Evolutionary conservation across 1,139 yeast species (phyloP).

Genomic region (Pichia sp.): DNA sequence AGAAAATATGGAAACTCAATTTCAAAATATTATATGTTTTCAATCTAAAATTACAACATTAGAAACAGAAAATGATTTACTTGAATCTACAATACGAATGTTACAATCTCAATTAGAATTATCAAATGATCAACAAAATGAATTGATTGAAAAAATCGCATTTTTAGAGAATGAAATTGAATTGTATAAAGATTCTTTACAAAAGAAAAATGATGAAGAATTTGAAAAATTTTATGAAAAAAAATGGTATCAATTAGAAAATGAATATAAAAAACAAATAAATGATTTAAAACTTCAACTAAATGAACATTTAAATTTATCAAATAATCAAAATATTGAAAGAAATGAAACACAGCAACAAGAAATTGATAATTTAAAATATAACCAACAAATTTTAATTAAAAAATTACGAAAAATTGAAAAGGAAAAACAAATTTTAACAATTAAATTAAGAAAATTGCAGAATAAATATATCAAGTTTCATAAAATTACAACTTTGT

Average conservation of each 20-base stretch:
- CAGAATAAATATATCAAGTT: slow-evolving; percentile 7
- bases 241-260: not conserved
- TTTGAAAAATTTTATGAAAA: not conserved
- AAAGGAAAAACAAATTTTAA: not conserved
- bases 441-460: not conserved
- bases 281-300: not conserved
- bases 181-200: not conserved
- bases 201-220: not conserved
- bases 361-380: not conserved
- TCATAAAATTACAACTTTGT: slow-evolving; percentile 5
- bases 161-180: slow-evolving; percentile 20
- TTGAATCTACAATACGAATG: slow-evolving; percentile 21
- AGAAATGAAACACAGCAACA: not conserved
- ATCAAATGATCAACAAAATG: slow-evolving; percentile 17
- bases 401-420: not conserved
- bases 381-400: not conserved
- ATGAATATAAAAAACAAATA: not conserved
- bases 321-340: not conserved
- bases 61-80: slow-evolving; percentile 23
- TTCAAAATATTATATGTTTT: not conserved
- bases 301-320: not conserved
- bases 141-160: slow-evolving; percentile 22
- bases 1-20: slow-evolving; percentile 2
- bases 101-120: slow-evolving; percentile 7
- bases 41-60: slow-evolving; percentile 8